Conservation (phyloP, 148 eudicot species). For the Spergularia marina region DNA sequence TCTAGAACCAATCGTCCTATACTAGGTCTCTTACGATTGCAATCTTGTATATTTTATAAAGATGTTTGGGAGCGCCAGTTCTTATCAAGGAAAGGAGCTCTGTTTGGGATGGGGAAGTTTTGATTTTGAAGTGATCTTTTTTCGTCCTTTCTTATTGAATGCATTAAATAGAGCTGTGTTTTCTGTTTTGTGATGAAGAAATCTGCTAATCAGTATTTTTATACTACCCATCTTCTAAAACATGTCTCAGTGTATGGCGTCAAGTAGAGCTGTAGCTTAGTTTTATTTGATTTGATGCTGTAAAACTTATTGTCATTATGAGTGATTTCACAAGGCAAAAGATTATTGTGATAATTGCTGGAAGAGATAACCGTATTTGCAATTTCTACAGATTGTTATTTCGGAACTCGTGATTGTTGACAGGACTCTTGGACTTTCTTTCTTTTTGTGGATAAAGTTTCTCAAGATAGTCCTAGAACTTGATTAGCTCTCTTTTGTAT, state of each 20-base stretch:
- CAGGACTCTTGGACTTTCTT: too few relatives aligned
- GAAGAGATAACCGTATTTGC: background rate
- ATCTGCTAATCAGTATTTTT: background rate
- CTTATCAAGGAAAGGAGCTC: background rate
- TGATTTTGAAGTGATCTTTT: background rate
- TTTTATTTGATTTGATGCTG: background rate
- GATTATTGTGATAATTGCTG: background rate
- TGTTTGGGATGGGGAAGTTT: background rate
- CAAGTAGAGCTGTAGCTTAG: background rate
- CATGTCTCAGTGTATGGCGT: background rate
- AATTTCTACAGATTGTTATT: background rate
- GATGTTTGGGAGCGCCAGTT: background rate
- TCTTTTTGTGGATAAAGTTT: too few relatives aligned
- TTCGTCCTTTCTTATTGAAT: background rate
- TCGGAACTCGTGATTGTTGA: background rate
- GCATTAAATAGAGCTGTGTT: background rate
- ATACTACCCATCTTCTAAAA: background rate
- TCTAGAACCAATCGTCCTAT: background rate
- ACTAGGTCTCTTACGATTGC: constrained; percentile 1
- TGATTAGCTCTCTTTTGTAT: too few relatives aligned
- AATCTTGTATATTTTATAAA: background rate
- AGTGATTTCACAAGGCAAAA: background rate
- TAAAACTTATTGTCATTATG: background rate
- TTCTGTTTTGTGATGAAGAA: background rate
- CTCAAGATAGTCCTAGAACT: too few relatives aligned